Percentiles rank a stretch among this genome's conserved stretches.
Evolutionary conservation across 2,329 filamentous ascomycete genomes (phyloP).

Genomic region (Aspergillus piperis): DNA sequence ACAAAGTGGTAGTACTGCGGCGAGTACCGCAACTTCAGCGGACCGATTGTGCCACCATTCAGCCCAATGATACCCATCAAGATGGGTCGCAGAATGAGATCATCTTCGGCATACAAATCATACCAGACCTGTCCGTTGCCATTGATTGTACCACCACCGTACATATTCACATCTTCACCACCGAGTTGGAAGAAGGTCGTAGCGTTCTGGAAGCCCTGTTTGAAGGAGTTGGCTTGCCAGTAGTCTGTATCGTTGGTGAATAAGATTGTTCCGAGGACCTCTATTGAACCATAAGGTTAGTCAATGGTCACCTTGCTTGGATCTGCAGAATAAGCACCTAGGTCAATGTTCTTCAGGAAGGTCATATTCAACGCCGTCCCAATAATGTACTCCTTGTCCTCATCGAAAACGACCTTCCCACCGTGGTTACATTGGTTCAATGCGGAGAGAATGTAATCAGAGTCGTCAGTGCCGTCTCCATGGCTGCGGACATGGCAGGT

Average conservation of each 20-base stretch:
- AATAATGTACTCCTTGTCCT: constrained; percentile 60
- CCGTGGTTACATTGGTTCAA: constrained; percentile 63
- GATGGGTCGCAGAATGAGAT: constrained; percentile 61
- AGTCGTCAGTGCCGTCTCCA: constrained; percentile 49
- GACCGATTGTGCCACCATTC: constrained; percentile 59
- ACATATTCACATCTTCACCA: constrained; percentile 67
- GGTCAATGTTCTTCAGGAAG: constrained; percentile 64
- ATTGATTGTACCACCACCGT: constrained; percentile 64
- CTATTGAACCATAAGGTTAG: constrained; percentile 32
- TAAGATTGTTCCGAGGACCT: constrained; percentile 60
- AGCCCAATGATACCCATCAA: constrained; percentile 60
- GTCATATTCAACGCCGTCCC: constrained; percentile 66
- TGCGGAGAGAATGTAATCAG: constrained; percentile 55
- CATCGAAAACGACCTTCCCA: constrained; percentile 61
- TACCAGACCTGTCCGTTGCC: constrained; percentile 69
- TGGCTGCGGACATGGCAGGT: constrained; percentile 33
- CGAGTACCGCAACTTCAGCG: constrained; percentile 63
- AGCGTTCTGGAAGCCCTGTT: constrained; percentile 65
- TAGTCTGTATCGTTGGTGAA: constrained; percentile 70
- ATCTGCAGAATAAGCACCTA: constrained; percentile 46
- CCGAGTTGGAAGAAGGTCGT: constrained; percentile 69
- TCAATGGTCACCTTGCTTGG: constrained; percentile 6
- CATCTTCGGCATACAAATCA: constrained; percentile 60
- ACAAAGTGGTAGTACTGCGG: constrained; percentile 66
- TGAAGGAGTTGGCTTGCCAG: constrained; percentile 67